Base-by-base conservation (phyloP, 495 filamentous ascomycete species). In the Hypomontagnella submonticulosa region DNA sequence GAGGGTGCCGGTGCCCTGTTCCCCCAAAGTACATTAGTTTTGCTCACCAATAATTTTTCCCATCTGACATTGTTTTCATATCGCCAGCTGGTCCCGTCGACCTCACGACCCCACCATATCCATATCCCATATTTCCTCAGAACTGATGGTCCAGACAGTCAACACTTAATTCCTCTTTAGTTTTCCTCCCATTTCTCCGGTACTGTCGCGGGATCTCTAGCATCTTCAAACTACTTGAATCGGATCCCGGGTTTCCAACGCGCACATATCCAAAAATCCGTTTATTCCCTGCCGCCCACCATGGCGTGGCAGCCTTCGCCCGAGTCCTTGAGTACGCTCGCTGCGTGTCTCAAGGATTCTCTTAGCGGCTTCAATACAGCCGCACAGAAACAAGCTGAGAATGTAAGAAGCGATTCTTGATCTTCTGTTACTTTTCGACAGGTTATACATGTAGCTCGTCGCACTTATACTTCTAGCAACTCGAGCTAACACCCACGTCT, bases 251-350 rank as follows among this genome's bases (percentile, higher is more conserved):
- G 12, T 20, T 63, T 57, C 44, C 18, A 54, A 53, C 47, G 49
- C 47, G 52, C 58, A 37, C 36, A 53, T 13, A 48, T 62, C 40
- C 41, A 38, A 43, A 47, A 34, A 32, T 23, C 37, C 33, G 32
- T 33, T 30, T 4, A 32, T 56, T 13, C 16, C 64, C 53, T 57
- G 67, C 74, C 71, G 54, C 64, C 67, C 61, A 70, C 56, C 71
- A 97, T 97, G 92, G 87, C 87, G 73, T 99, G 95, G 95, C 92
- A 97, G 81, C 96, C 95, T 32, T 85, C 91, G 75, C 84, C 89
- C 63, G 91, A 91, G 81, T 90, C 89, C 73, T 83, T 98, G 83
- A 84, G 84, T 81, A 92, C 96, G 82, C 85, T 99, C 40, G 90
- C 92, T 66, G 86, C 87, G 72, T 98, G 88, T 78, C 86, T 99